Conservation (phyloP, 768 basidiomycete species). For the Tylopilus cervinicoccineus region DNA sequence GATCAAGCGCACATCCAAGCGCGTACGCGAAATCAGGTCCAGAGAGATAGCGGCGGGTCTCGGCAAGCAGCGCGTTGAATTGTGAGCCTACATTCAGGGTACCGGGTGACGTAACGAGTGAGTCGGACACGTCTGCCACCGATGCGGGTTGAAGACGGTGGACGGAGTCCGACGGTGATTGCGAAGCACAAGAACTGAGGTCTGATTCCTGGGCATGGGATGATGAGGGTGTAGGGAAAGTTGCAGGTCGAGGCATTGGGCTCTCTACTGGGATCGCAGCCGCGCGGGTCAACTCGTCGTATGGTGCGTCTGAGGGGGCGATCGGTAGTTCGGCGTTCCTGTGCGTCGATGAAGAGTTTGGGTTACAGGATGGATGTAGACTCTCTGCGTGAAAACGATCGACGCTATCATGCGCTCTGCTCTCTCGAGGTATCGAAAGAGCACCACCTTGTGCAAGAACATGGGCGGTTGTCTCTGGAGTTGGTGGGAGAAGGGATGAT, state of each 20-base stretch:
- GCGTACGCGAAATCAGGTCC: conserved; percentile 70
- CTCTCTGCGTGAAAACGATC: background rate
- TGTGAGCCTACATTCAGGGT: conserved; percentile 23
- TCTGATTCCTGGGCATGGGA: conserved; percentile 15
- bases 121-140: background rate
- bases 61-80: conserved; percentile 62
- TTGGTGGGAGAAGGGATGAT: conserved; percentile 71
- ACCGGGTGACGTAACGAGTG: conserved; percentile 4
- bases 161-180: conserved; percentile 13
- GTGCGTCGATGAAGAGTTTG: background rate
- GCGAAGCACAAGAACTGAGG: conserved; percentile 26
- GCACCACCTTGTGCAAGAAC: conserved; percentile 64
- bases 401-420: background rate
- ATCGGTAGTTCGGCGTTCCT: background rate
- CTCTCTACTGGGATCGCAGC: conserved; percentile 18
- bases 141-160: conserved; percentile 17
- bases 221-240: conserved; percentile 23
- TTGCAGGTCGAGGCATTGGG: conserved; percentile 2
- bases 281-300: conserved; percentile 7
- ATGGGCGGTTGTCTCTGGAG: conserved; percentile 64
- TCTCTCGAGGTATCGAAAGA: conserved; percentile 7
- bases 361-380: background rate
- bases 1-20: conserved; percentile 69
- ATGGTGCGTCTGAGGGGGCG: background rate
- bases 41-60: conserved; percentile 60